Evolutionary conservation across 345 rosid species (phyloP).

Genomic region (Citrus glauca): DNA sequence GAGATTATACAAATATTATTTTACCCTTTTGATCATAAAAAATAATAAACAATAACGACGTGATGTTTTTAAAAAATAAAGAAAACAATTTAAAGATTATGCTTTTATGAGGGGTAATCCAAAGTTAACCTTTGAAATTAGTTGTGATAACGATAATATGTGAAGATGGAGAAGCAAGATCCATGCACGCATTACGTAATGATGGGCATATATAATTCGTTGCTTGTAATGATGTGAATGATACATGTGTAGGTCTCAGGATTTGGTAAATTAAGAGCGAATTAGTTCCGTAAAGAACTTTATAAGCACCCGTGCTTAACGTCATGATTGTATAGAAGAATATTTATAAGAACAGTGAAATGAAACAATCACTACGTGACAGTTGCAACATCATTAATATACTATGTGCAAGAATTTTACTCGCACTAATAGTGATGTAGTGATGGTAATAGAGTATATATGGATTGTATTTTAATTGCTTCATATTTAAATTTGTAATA

Average conservation of each 20-base stretch:
- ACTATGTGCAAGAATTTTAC: not conserved
- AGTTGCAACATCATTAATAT: not conserved
- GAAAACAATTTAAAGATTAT: not conserved
- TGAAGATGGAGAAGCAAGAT: not conserved
- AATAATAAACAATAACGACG: too few relatives aligned
- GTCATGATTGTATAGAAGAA: not conserved
- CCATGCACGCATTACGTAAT: not conserved
- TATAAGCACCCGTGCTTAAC: conserved; percentile 8
- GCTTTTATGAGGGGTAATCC: too few relatives aligned
- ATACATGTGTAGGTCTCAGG: too few relatives aligned
- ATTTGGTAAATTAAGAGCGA: not conserved
- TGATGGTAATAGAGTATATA: too few relatives aligned
- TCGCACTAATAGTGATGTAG: too few relatives aligned
- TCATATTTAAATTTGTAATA: too few relatives aligned
- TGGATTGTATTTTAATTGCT: too few relatives aligned
- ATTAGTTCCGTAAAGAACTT: not conserved
- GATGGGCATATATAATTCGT: too few relatives aligned
- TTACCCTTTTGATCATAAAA: too few relatives aligned
- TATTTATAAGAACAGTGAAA: not conserved
- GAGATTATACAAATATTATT: too few relatives aligned
- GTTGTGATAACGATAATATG: not conserved
- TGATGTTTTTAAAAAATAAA: too few relatives aligned
- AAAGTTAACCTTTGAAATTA: not conserved
- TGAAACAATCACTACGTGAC: not conserved
- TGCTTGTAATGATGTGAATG: not conserved